A percentile compares a stretch with the other conserved stretches of the same genome.
Evolutionary conservation across 768 basidiomycete species (phyloP).

Genomic region (Mycena capillaripes): DNA sequence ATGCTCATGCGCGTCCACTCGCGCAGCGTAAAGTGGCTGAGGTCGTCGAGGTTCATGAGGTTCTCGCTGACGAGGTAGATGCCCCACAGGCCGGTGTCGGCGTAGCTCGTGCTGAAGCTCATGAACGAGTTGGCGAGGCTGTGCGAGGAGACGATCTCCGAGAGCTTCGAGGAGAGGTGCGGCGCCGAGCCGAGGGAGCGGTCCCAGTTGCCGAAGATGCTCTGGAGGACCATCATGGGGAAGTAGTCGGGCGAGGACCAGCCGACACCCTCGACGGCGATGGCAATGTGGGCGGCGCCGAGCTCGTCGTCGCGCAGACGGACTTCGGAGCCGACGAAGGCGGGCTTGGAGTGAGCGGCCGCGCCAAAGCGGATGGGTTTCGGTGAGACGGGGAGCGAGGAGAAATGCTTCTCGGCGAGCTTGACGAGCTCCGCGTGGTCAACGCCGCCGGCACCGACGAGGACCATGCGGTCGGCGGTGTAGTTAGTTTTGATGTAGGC

Average conservation of each 20-base stretch:
- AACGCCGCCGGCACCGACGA: constrained; percentile 96
- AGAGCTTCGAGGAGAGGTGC: constrained; percentile 91
- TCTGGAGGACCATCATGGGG: constrained; percentile 99
- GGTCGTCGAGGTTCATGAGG: constrained; percentile 92
- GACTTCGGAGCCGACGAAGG: constrained; percentile 95
- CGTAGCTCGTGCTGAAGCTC: constrained; percentile 99
- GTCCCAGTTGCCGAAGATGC: constrained; percentile 99
- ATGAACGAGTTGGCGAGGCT: constrained; percentile 99
- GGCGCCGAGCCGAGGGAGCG: constrained; percentile 92
- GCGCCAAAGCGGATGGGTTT: constrained; percentile 92
- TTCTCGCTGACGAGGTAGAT: constrained; percentile 98
- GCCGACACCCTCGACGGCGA: constrained; percentile 97
- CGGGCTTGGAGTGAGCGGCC: constrained; percentile 79
- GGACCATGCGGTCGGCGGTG: constrained; percentile 98
- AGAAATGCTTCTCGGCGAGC: constrained; percentile 95
- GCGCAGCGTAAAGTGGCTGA: constrained; percentile 92
- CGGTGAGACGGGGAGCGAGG: constrained; percentile 86
- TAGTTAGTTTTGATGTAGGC: constrained; percentile 98
- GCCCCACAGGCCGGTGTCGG: constrained; percentile 99
- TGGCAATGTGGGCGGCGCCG: constrained; percentile 92
- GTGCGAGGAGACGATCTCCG: constrained; percentile 91
- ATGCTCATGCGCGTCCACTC: constrained; percentile 98
- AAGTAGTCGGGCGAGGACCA: constrained; percentile 99
- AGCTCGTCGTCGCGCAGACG: constrained; percentile 94
- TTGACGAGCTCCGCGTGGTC: constrained; percentile 93